phyloP scores from a whole-genome alignment of 2,329 filamentous ascomycete genomes.

The Juglanconis sp. region DNA sequence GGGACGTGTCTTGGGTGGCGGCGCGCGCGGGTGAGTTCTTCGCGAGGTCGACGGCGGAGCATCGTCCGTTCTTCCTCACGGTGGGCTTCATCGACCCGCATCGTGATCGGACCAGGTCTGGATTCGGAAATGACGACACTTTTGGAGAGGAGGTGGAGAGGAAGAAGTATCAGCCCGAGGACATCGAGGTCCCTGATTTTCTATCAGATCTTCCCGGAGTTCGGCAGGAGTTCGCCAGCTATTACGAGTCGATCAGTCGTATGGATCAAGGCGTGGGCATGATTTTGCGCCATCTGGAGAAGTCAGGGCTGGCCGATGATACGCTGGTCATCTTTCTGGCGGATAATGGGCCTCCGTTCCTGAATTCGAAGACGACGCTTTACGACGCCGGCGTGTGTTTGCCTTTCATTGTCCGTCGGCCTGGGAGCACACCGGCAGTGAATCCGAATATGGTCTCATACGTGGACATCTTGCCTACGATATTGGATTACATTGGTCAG shows the following conservation, averaged over 20 bases:
- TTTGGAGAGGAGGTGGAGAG: conserved; percentile 12
- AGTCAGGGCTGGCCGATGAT: conserved; percentile 28
- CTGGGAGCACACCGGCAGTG: conserved; percentile 27
- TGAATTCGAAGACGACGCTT: conserved; percentile 50
- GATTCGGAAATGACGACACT: conserved; percentile 38
- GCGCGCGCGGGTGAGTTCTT: conserved; percentile 38
- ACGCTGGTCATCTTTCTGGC: conserved; percentile 45
- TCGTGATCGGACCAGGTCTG: conserved; percentile 36
- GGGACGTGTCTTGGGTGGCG: conserved; percentile 40
- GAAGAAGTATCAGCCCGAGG: conserved; percentile 24
- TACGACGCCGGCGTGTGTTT: conserved; percentile 45
- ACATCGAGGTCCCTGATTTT: conserved; percentile 39
- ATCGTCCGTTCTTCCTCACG: conserved; percentile 41
- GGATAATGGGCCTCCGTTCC: conserved; percentile 47
- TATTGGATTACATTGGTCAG: conserved; percentile 36
- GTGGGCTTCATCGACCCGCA: conserved; percentile 46
- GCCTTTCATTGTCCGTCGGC: conserved; percentile 38
- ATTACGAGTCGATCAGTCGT: conserved; percentile 38
- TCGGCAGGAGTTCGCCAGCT: conserved; percentile 40
- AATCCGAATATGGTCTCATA: conserved; percentile 45
- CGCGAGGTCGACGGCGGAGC: conserved; percentile 26
- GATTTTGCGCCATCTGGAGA: conserved; percentile 33
- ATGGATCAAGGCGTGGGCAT: conserved; percentile 40
- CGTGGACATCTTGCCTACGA: conserved; percentile 43
- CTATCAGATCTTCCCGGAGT: conserved; percentile 38